These are phyloP conservation scores for Clarireedia monteithiana DNA, from an alignment of 2,329 filamentous ascomycete genomes.

Conservation along the genomic window DNA sequence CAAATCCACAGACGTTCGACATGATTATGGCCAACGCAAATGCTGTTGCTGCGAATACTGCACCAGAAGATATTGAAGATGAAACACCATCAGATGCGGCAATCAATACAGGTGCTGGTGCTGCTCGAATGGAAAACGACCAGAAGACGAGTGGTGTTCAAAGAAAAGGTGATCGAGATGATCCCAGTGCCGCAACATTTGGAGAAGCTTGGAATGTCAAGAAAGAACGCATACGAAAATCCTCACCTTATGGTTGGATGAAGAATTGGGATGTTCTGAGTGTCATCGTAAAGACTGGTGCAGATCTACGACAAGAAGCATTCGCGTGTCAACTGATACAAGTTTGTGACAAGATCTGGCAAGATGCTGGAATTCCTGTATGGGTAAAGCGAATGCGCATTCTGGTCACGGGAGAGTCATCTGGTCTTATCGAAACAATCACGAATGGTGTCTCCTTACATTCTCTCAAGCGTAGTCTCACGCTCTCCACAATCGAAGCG, in stretches of 20 bases:
- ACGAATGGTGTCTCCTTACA: slow-evolving; percentile 84
- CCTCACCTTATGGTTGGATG: slow-evolving; percentile 81
- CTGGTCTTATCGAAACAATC: slow-evolving; percentile 79
- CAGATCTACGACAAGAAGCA: slow-evolving; percentile 74
- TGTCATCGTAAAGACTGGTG: slow-evolving; percentile 82
- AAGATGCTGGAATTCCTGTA: slow-evolving; percentile 65
- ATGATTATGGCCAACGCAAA: slow-evolving; percentile 70
- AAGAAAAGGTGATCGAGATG: slow-evolving; percentile 73
- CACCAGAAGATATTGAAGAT: slow-evolving; percentile 47
- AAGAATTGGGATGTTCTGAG: slow-evolving; percentile 84
- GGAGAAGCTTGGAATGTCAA: slow-evolving; percentile 82
- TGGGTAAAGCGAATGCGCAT: slow-evolving; percentile 89
- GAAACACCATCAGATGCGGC: slow-evolving; percentile 37
- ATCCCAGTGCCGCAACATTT: slow-evolving; percentile 79
- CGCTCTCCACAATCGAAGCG: slow-evolving; percentile 64
- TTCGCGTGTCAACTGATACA: slow-evolving; percentile 81
- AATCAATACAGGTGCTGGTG: slow-evolving; percentile 61
- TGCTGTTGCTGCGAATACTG: slow-evolving; percentile 39
- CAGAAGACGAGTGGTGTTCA: slow-evolving; percentile 79
- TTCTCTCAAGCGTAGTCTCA: slow-evolving; percentile 74
- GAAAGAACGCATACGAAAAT: slow-evolving; percentile 74
- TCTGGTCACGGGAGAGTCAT: slow-evolving; percentile 76
- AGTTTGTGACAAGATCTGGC: slow-evolving; percentile 76
- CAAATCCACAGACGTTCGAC: slow-evolving; percentile 66
- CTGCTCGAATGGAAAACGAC: slow-evolving; percentile 83